These are phyloP conservation scores for Diaporthe destruens DNA, from an alignment of 2,329 filamentous ascomycete species.

Conservation along the genomic window DNA sequence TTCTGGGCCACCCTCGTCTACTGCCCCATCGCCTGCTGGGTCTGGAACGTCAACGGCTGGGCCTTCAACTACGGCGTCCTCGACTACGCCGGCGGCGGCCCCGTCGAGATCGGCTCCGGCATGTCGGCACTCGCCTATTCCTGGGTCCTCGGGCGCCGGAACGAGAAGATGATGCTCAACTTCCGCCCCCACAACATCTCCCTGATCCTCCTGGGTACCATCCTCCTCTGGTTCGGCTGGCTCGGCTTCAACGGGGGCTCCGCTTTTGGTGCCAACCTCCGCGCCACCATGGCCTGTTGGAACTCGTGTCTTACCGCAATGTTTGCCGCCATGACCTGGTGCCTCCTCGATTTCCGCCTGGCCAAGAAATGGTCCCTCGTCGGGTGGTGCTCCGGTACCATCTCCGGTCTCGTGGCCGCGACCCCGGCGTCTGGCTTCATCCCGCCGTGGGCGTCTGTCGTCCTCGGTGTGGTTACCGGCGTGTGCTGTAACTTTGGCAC, in stretches of 20 bases:
- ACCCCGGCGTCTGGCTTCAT: conserved; percentile 78
- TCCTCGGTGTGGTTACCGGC: conserved; percentile 76
- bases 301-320: conserved; percentile 95
- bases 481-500: conserved; percentile 77
- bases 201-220: conserved; percentile 93
- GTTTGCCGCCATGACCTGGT: conserved; percentile 94
- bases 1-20: conserved; percentile 98
- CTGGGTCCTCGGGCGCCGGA: conserved; percentile 92
- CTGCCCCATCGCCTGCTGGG: conserved; percentile 96
- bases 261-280: conserved; percentile 91
- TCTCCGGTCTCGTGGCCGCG: conserved; percentile 77
- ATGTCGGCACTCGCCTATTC: conserved; percentile 95
- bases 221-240: conserved; percentile 99
- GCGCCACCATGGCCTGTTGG: conserved; percentile 97
- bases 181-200: conserved; percentile 99
- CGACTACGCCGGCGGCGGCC: conserved; percentile 96
- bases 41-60: conserved; percentile 96
- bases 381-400: conserved; percentile 79
- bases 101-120: conserved; percentile 96
- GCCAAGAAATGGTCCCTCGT: conserved; percentile 92
- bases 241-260: conserved; percentile 98
- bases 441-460: conserved; percentile 74
- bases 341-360: conserved; percentile 93
- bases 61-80: conserved; percentile 89
- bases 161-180: conserved; percentile 99